Percentiles rank a stretch among this genome's conserved stretches.
phyloP scores from a whole-genome alignment of 306 rosid species.

The Dryas alaskensis region DNA sequence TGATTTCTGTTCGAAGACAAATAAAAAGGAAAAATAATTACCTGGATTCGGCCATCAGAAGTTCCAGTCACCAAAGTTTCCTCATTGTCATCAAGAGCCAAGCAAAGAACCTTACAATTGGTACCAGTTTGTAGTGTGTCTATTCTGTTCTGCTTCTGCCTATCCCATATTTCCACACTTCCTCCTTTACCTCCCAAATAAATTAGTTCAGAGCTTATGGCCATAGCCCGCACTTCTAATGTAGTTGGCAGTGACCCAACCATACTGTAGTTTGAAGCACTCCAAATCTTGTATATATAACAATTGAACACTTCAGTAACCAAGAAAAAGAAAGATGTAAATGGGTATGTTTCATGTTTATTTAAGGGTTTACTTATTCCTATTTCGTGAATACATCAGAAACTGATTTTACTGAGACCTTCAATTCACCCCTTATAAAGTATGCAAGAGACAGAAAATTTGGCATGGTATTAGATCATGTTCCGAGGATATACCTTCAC shows the following conservation, averaged over 20 bases:
- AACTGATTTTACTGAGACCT: neutral
- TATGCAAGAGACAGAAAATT: neutral
- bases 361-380: neutral
- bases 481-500: slow-evolving; percentile 68
- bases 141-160: slow-evolving; percentile 54
- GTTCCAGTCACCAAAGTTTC: slow-evolving; percentile 79
- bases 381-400: too few species aligned
- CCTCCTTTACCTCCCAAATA: slow-evolving; percentile 89
- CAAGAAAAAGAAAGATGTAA: neutral
- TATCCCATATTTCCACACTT: slow-evolving; percentile 74
- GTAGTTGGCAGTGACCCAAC: slow-evolving; percentile 60
- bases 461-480: neutral
- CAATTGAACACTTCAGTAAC: slow-evolving; percentile 16
- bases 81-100: slow-evolving; percentile 65
- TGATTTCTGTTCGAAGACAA: neutral
- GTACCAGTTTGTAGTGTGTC: slow-evolving; percentile 59
- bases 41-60: slow-evolving; percentile 86
- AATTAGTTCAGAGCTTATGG: slow-evolving; percentile 71
- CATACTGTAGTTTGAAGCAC: slow-evolving; percentile 51
- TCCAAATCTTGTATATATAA: slow-evolving; percentile 57
- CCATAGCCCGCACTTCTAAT: slow-evolving; percentile 73
- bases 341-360: neutral
- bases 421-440: neutral
- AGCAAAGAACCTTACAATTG: slow-evolving; percentile 61
- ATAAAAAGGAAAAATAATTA: slow-evolving; percentile 7